A percentile compares a stretch with the other conserved stretches of the same genome.
These are phyloP conservation scores for Chalciporus sp. DNA, from an alignment of 1,284 basidiomycete genomes.

Conservation along the genomic window DNA sequence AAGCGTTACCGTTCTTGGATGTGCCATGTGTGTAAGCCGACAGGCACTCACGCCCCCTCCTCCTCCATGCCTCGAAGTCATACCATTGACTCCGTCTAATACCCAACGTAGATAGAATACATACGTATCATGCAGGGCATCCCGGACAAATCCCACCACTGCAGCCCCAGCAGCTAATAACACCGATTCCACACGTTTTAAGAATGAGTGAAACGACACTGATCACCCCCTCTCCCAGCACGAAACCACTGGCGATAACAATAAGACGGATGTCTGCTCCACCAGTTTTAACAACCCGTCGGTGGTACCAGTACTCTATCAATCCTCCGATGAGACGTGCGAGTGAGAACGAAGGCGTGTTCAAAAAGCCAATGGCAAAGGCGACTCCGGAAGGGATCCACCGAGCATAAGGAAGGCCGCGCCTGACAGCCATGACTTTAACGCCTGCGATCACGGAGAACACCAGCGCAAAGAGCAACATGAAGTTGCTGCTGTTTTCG, in stretches of 20 bases:
- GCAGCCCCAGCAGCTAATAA: constrained; percentile 86
- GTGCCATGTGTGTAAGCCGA: no score
- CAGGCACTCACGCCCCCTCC: background rate
- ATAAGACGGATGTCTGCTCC: constrained; percentile 74
- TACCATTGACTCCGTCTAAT: background rate
- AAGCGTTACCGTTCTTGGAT: constrained; percentile 12
- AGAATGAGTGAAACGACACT: constrained; percentile 82
- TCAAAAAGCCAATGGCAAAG: constrained; percentile 90
- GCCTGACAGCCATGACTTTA: constrained; percentile 63
- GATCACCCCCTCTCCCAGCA: constrained; percentile 90
- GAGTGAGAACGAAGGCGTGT: constrained; percentile 93
- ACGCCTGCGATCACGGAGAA: constrained; percentile 70
- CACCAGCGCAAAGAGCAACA: constrained; percentile 74
- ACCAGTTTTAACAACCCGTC: constrained; percentile 47
- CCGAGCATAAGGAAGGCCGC: constrained; percentile 52
- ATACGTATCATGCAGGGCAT: constrained; percentile 48
- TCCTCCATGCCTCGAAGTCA: background rate
- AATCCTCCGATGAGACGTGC: constrained; percentile 89
- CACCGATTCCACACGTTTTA: constrained; percentile 73
- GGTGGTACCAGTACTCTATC: constrained; percentile 72
- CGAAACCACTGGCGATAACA: constrained; percentile 92
- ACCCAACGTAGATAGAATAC: background rate
- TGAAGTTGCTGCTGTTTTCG: constrained; percentile 75
- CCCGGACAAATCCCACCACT: constrained; percentile 70
- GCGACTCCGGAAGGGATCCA: constrained; percentile 91